Evolutionary conservation across 768 basidiomycete genomes (phyloP).

Genomic region (Suillus paluster): DNA sequence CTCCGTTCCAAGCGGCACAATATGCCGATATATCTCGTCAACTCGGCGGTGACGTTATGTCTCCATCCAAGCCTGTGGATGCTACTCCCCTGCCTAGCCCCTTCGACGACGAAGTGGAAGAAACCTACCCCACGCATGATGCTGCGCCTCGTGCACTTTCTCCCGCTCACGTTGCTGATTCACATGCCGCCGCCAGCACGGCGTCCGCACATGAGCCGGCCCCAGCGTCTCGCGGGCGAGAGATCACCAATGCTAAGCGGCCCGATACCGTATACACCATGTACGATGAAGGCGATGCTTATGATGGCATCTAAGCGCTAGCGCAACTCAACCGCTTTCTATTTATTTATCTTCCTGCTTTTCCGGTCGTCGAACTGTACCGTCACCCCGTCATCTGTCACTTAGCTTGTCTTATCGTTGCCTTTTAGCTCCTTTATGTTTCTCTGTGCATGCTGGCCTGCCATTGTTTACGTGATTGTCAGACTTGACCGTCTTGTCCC

Average conservation of each 20-base stretch:
- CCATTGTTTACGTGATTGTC: slow-evolving; percentile 26
- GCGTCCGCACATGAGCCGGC: slow-evolving; percentile 16
- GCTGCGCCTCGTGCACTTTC: slow-evolving; percentile 35
- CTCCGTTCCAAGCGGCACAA: slow-evolving; percentile 76
- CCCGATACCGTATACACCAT: slow-evolving; percentile 53
- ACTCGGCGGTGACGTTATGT: slow-evolving; percentile 41
- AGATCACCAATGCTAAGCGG: slow-evolving; percentile 29
- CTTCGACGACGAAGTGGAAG: slow-evolving; percentile 27
- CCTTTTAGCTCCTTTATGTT: slow-evolving; percentile 8
- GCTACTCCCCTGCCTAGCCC: slow-evolving; percentile 30
- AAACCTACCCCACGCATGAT: not conserved
- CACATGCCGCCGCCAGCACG: slow-evolving; percentile 15
- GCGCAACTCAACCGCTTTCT: not conserved
- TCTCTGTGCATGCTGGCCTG: slow-evolving; percentile 24
- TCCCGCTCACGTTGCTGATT: slow-evolving; percentile 26
- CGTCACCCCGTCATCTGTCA: slow-evolving; percentile 16
- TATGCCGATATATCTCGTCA: slow-evolving; percentile 71
- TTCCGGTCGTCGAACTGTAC: slow-evolving; percentile 22
- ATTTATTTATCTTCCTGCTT: slow-evolving; percentile 17
- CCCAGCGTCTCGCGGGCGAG: slow-evolving; percentile 14
- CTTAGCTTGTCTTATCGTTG: slow-evolving; percentile 31
- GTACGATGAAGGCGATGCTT: slow-evolving; percentile 71
- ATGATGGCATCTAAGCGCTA: slow-evolving; percentile 61
- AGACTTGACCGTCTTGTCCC: slow-evolving; percentile 35
- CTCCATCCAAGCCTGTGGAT: slow-evolving; percentile 27